These are phyloP conservation scores for Zancudomyces culisetae DNA, from an alignment of 371 early-diverging fungal species.

Conservation along the genomic window DNA sequence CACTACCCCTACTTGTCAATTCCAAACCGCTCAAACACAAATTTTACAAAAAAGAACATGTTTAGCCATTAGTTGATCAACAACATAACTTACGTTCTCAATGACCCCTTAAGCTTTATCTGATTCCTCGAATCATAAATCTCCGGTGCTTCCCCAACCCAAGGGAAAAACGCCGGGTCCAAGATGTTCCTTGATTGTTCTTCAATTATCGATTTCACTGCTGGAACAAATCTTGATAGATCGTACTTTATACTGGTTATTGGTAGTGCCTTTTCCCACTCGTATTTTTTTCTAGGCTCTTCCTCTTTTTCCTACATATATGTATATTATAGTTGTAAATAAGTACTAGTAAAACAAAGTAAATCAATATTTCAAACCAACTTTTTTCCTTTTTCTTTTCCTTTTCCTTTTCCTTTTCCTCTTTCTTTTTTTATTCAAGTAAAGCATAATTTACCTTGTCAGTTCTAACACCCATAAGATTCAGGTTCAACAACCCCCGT, in stretches of 20 bases:
- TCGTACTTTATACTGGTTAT: neutral
- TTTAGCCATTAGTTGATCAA: too few species aligned
- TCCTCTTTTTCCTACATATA: neutral
- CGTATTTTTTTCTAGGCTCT: constrained; percentile 4
- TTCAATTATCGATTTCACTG: constrained; percentile 11
- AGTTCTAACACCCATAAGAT: constrained; percentile 11
- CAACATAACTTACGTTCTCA: constrained; percentile 1
- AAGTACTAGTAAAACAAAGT: too few species aligned
- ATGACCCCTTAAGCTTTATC: neutral
- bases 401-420: neutral
- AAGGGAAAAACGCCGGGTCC: neutral
- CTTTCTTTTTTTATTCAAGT: neutral
- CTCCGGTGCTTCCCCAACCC: neutral
- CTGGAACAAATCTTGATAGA: constrained; percentile 11
- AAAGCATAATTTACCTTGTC: constrained; percentile 6
- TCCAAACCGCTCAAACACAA: too few species aligned
- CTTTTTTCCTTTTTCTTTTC: too few species aligned
- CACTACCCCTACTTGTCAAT: too few species aligned
- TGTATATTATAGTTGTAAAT: neutral
- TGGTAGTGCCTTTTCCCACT: constrained; percentile 5
- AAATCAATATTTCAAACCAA: too few species aligned
- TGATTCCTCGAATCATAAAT: neutral
- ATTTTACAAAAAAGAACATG: too few species aligned
- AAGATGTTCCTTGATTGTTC: neutral
- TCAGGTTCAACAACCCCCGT: constrained; percentile 12